Conservation (phyloP, 78 protist species). For the Tieghemostelium lacteum region DNA sequence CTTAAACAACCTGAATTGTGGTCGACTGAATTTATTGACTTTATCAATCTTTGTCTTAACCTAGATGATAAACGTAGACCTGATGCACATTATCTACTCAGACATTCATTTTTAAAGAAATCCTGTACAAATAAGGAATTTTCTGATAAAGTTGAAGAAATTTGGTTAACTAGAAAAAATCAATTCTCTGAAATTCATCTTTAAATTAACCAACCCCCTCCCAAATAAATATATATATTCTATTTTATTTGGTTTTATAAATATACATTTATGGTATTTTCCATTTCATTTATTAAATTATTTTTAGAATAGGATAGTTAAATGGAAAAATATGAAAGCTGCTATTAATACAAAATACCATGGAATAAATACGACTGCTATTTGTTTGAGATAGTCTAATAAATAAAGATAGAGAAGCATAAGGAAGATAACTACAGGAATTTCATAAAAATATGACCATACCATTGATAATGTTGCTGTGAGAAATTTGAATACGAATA, state of each 20-base stretch:
- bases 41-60: constrained; percentile 61
- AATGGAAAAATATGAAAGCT: not conserved
- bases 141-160: constrained; percentile 52
- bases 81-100: constrained; percentile 55
- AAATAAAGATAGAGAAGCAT: not conserved
- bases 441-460: not conserved
- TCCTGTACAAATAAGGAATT: constrained; percentile 46
- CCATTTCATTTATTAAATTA: no score
- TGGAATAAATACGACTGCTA: constrained; percentile 17
- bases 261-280: no score
- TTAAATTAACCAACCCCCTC: no score
- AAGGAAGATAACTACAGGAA: no score
- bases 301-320: no score
- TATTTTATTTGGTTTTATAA: no score
- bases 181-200: constrained; percentile 56
- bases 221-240: no score
- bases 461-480: not conserved
- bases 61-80: constrained; percentile 75
- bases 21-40: constrained; percentile 75
- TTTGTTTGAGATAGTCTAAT: not conserved
- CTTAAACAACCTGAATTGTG: constrained; percentile 68
- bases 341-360: not conserved
- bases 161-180: constrained; percentile 13
- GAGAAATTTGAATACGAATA: not conserved
- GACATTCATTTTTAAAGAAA: constrained; percentile 60